phyloP scores from a whole-genome alignment of 768 basidiomycete species.

The Boletus tylopilopsis region DNA sequence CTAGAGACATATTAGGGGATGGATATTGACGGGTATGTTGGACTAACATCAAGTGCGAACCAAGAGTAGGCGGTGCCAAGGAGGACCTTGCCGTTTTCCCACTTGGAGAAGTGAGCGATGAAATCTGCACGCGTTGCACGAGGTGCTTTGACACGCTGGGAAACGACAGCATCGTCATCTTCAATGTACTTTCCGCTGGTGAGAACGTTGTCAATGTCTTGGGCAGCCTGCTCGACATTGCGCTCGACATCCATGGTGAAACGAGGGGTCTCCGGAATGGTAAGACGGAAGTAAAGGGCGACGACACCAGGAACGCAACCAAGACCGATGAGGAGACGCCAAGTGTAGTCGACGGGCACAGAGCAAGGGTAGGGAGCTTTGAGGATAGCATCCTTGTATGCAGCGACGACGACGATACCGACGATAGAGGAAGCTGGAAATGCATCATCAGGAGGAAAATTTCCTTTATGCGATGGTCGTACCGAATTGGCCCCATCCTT shows the following conservation, averaged over 20 bases:
- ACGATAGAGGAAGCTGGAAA: constrained; percentile 59
- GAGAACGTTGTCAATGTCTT: constrained; percentile 71
- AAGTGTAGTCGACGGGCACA: constrained; percentile 65
- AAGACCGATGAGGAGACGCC: constrained; percentile 87
- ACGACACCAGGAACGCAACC: constrained; percentile 78
- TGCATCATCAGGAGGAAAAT: background rate
- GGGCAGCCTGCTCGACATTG: constrained; percentile 69
- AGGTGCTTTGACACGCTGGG: constrained; percentile 61
- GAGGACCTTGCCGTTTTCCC: constrained; percentile 77
- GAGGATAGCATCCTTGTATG: constrained; percentile 63
- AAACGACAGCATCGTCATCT: constrained; percentile 48
- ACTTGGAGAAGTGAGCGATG: constrained; percentile 57
- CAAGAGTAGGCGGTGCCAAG: constrained; percentile 79
- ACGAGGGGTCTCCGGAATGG: constrained; percentile 89
- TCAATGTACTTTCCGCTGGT: constrained; percentile 41
- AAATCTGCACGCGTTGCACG: constrained; percentile 72
- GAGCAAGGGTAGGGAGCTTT: constrained; percentile 36
- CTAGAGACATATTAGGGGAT: constrained; percentile 32
- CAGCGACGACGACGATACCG: constrained; percentile 57
- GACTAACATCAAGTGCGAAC: constrained; percentile 80
- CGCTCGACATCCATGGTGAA: constrained; percentile 89
- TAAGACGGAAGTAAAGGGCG: constrained; percentile 89
- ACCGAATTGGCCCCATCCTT: constrained; percentile 88
- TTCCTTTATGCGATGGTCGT: constrained; percentile 17
- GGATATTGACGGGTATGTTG: background rate